Evolutionary conservation across 2,329 filamentous ascomycete species (phyloP).

Genomic region (Fusarium lateritium): DNA sequence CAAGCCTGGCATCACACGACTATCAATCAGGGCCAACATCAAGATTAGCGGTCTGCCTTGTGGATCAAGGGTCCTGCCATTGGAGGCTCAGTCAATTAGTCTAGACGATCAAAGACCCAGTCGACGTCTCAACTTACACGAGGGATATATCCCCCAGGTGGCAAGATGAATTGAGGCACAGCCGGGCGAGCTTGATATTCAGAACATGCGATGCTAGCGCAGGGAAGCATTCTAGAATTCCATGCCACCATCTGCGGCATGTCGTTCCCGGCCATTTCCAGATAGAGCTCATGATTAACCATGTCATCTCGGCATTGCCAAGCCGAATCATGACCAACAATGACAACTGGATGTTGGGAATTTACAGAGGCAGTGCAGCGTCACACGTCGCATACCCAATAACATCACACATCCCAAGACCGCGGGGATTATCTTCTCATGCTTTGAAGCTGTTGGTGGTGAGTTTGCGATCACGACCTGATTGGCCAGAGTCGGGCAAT

Average conservation of each 20-base stretch:
- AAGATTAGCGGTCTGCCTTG: slow-evolving; percentile 29
- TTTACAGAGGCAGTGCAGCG: slow-evolving; percentile 37
- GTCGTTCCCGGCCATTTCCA: slow-evolving; percentile 29
- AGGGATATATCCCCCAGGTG: slow-evolving; percentile 12
- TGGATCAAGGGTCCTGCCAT: slow-evolving; percentile 15
- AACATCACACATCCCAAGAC: slow-evolving; percentile 15
- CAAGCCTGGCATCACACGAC: background rate
- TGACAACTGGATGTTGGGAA: slow-evolving; percentile 25
- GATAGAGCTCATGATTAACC: slow-evolving; percentile 24
- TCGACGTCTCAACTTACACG: background rate
- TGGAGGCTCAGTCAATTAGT: slow-evolving; percentile 17
- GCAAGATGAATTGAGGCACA: slow-evolving; percentile 27
- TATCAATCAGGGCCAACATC: background rate
- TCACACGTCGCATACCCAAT: slow-evolving; percentile 30
- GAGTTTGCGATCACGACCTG: slow-evolving; percentile 13
- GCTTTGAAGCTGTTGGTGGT: slow-evolving; percentile 1
- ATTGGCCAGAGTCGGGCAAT: slow-evolving; percentile 25
- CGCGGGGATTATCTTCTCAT: background rate
- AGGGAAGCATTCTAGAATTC: slow-evolving; percentile 38
- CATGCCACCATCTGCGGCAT: slow-evolving; percentile 15
- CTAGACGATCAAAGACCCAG: slow-evolving; percentile 1
- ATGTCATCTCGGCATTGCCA: slow-evolving; percentile 29
- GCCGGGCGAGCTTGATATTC: background rate
- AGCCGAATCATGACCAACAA: slow-evolving; percentile 29
- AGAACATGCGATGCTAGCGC: slow-evolving; percentile 9